Base-by-base conservation (phyloP, 2,329 filamentous ascomycete genomes). In the Aspergillus bombycis region DNA sequence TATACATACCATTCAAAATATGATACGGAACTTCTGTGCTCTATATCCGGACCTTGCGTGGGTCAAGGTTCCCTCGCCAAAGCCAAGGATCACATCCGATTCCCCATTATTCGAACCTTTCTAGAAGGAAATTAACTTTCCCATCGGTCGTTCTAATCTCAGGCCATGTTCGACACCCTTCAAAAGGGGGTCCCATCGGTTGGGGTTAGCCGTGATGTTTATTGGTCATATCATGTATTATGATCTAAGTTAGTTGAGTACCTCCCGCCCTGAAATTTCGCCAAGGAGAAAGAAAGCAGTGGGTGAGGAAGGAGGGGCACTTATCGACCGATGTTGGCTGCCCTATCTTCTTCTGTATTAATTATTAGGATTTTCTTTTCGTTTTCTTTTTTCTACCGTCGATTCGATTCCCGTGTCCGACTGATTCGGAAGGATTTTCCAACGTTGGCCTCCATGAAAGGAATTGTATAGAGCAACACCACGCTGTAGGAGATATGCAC, bases 61-160 rank as follows among this genome's bases (percentile, higher is more conserved):
- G 34, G 30, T 55, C 34, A 46, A 61, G 43, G 54, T 46, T 57
- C 52, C 34, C 45, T 34, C 23, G 6, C 21, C 38, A 34, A 23
- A 19, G 45, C 45, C 52, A 48, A 41, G 50, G 57, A 61, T 34
- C 57, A 50, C 43, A 58, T 57, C 56, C 52, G 34, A 26, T 57
- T 57, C 61, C 57, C 64, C 66, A 66, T 65, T 55, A 60, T 69
- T 70, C 65, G 67, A 75, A 74, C 66, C 68, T 70, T 75, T 75
- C 73, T 75, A 76, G 73, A 76, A 76, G 72, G 67, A 71, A 68
- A 68, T 68, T 75, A 73, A 65, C 68, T 69, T 74, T 71, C 63
- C 65, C 60, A 55, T 55, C 52, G 34, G n/a, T 26, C 21, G 52
- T 55, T 55, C 62, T 70, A 68, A 66, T 67, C 67, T 69, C 67